Evolutionary conservation across 306 rosid genomes (phyloP).

Genomic region (Trichosanthes truncata): DNA sequence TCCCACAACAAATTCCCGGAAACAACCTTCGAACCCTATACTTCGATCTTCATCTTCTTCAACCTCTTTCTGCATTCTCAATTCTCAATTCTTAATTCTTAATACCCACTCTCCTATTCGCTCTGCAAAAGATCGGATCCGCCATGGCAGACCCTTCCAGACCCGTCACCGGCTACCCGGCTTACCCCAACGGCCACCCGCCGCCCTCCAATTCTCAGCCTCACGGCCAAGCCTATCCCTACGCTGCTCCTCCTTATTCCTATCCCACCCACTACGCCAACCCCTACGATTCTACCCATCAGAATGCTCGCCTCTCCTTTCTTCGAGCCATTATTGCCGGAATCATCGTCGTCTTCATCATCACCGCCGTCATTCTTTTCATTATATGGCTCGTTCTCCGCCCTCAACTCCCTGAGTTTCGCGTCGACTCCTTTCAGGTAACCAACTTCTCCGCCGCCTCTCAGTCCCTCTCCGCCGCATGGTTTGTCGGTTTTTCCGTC

Average conservation of each 20-base stretch:
- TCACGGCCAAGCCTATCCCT: slow-evolving; percentile 28
- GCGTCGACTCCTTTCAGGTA: slow-evolving; percentile 36
- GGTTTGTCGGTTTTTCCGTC: slow-evolving; percentile 39
- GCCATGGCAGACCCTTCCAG: slow-evolving; percentile 50
- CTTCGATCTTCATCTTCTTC: neutral
- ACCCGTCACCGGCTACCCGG: slow-evolving; percentile 80
- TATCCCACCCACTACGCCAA: slow-evolving; percentile 29
- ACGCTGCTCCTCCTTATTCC: slow-evolving; percentile 26
- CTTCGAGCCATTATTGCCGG: slow-evolving; percentile 53
- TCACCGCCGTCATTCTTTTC: slow-evolving; percentile 36
- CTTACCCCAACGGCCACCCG: slow-evolving; percentile 24
- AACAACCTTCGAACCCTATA: slow-evolving; percentile 6
- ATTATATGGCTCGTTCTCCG: slow-evolving; percentile 78
- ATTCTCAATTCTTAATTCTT: neutral
- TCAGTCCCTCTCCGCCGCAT: slow-evolving; percentile 43
- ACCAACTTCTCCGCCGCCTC: slow-evolving; percentile 31
- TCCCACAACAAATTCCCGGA: neutral
- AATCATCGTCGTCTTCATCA: slow-evolving; percentile 41
- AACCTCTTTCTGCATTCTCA: neutral
- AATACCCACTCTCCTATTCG: neutral
- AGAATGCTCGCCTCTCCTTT: slow-evolving; percentile 31
- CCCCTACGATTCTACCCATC: slow-evolving; percentile 4
- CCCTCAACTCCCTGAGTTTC: slow-evolving; percentile 57
- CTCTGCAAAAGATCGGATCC: neutral
- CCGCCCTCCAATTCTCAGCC: slow-evolving; percentile 13